Percentiles rank a stretch among this genome's conserved stretches.
Evolutionary conservation across 768 basidiomycete species (phyloP).

Genomic region (Russula vinacea): DNA sequence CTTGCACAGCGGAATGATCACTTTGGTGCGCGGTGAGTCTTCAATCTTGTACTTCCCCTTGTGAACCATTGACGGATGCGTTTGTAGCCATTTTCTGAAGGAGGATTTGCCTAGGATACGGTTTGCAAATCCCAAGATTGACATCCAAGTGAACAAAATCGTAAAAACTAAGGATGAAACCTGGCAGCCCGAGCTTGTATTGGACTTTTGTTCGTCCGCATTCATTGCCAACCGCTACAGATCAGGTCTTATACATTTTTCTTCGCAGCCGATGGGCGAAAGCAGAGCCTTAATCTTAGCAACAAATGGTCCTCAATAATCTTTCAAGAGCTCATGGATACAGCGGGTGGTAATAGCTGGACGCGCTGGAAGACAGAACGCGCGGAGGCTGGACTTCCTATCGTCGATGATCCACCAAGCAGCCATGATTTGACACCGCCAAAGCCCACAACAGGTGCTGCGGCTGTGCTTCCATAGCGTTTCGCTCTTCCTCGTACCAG

Average conservation of each 20-base stretch:
- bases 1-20: conserved; percentile 65
- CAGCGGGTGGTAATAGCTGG: conserved; percentile 61
- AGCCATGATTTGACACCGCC: not conserved
- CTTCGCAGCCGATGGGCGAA: conserved; percentile 49
- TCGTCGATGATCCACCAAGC: conserved; percentile 36
- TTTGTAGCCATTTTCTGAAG: conserved; percentile 67
- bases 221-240: not conserved
- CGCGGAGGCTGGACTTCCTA: conserved; percentile 45
- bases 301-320: conserved; percentile 69
- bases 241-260: not conserved
- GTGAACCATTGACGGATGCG: not conserved
- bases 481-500: not conserved
- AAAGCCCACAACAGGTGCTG: conserved; percentile 26
- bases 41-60: not conserved
- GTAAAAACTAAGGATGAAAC: conserved; percentile 51
- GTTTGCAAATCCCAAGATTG: conserved; percentile 66
- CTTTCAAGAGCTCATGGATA: conserved; percentile 65
- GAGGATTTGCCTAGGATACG: conserved; percentile 76
- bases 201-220: conserved; percentile 59
- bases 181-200: conserved; percentile 58
- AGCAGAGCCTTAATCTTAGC: conserved; percentile 51
- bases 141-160: conserved; percentile 56
- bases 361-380: conserved; percentile 51
- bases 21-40: conserved; percentile 65
- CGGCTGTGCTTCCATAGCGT: conserved; percentile 29